These are phyloP conservation scores for Yueomyces sp. DNA, from an alignment of 805 yeast genomes.

Conservation along the genomic window DNA sequence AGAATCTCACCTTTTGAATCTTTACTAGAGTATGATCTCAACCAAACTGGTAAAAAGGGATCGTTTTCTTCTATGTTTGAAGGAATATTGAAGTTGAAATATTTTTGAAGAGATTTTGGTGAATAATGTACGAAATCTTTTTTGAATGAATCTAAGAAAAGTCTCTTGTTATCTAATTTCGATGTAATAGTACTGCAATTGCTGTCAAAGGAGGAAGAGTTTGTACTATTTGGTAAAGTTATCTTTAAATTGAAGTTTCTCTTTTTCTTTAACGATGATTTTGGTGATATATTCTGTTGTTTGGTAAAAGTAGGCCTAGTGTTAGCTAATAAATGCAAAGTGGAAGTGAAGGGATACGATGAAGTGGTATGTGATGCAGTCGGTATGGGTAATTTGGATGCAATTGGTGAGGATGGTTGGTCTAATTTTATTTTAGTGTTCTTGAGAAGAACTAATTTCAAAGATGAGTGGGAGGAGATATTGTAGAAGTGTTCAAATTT, in stretches of 20 bases:
- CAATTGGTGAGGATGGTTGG: background rate
- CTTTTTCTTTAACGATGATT: background rate
- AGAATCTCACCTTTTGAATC: slow-evolving; percentile 12
- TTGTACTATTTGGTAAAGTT: slow-evolving; percentile 9
- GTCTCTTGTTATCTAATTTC: background rate
- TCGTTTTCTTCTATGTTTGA: slow-evolving; percentile 7
- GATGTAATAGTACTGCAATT: too few species aligned
- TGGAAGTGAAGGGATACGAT: too few species aligned
- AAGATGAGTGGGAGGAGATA: too few species aligned
- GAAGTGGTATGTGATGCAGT: too few species aligned
- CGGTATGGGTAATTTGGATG: background rate
- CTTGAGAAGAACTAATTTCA: too few species aligned
- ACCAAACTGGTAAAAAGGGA: slow-evolving; percentile 22
- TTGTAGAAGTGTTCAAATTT: slow-evolving; percentile 8
- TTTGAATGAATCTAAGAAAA: slow-evolving; percentile 14
- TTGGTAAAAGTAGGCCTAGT: too few species aligned
- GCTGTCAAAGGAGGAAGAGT: slow-evolving; percentile 11
- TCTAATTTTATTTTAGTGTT: too few species aligned
- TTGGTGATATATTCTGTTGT: background rate
- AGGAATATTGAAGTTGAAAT: slow-evolving; percentile 19
- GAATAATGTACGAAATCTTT: slow-evolving; percentile 22
- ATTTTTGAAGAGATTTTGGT: slow-evolving; percentile 19
- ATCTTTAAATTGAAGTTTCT: slow-evolving; percentile 9
- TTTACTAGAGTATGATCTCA: slow-evolving; percentile 5
- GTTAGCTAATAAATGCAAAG: too few species aligned